Conservation (phyloP, 2,329 filamentous ascomycete genomes). For the Colletotrichum godetiae region DNA sequence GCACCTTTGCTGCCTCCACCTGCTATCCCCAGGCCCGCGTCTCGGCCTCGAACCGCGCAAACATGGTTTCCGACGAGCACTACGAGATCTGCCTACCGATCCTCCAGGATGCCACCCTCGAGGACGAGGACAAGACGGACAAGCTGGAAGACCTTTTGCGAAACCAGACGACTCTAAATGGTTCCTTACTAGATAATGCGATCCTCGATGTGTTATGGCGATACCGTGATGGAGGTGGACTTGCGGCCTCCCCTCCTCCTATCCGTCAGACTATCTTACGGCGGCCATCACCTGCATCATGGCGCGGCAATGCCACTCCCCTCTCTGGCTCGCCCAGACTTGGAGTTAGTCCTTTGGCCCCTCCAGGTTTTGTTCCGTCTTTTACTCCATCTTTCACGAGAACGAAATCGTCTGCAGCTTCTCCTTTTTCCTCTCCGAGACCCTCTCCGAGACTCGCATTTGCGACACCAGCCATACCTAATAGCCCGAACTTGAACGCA, state of each 20-base stretch:
- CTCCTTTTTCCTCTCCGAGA: conserved; percentile 92
- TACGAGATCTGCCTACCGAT: conserved; percentile 93
- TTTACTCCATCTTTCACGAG: conserved; percentile 84
- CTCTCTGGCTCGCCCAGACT: conserved; percentile 85
- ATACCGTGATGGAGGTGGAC: conserved; percentile 75
- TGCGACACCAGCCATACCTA: conserved; percentile 89
- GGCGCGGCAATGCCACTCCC: conserved; percentile 87
- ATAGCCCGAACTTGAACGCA: conserved; percentile 92
- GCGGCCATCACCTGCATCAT: conserved; percentile 90
- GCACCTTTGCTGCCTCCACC: conserved; percentile 20
- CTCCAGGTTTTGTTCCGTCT: conserved; percentile 84
- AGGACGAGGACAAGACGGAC: conserved; percentile 97
- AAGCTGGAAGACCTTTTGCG: conserved; percentile 84
- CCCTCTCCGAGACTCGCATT: conserved; percentile 92
- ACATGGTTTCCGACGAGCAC: conserved; percentile 91
- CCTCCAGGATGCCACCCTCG: conserved; percentile 82
- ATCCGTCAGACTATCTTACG: conserved; percentile 91
- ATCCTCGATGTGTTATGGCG: conserved; percentile 93
- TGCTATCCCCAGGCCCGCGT: conserved; percentile 9
- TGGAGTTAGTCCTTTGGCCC: conserved; percentile 83
- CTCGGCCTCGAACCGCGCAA: conserved; percentile 44
- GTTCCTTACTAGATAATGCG: conserved; percentile 85
- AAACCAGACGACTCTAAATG: conserved; percentile 80
- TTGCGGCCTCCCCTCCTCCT: conserved; percentile 80
- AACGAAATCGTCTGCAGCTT: conserved; percentile 81